Evolutionary conservation across 83 land plant species (phyloP), one percentile per base, ranked within the genome.

Genomic region (Isoetes engelmannii): DNA sequence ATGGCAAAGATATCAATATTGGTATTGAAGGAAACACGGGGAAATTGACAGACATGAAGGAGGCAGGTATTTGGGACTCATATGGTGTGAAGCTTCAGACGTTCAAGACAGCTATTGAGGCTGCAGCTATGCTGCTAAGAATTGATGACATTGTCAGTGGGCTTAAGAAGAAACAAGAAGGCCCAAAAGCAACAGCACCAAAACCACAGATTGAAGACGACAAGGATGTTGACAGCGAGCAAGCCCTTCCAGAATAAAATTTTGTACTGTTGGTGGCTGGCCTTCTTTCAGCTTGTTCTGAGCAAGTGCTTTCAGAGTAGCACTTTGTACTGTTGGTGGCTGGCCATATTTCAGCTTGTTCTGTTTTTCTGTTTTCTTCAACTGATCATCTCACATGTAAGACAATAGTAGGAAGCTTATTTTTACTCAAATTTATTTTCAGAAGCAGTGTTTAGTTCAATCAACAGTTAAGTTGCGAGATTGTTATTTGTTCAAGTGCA

Each of bases 21-120:
- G 98, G 98, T 21, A 93, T 92, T 58, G 96, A 92, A 76, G 98
- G 98, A 0, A 87, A 89, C 55, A 87, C 98, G 28, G 98, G 98
- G 19, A 82, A 37, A 28, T 79, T 92, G n/a, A 67, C 86, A 45
- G 98, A 92, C 77, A 92, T 92, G 98, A 90, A 90, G 72, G 98
- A 89, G 68, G 69, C 67, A 9, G 85, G 89, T 83, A 85, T 93
- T 45, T 90, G 96, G 98, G 98, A 93, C 78, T 80, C 92, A 0
- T 93, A 85, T 65, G 90, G 81, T 76, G 98, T 93, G 48, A 93
- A 93, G 79, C 88, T 80, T 6, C 98, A 93, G 57, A 89, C 96
- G 0, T 92, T 85, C 61, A 92, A 89, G 72, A 92, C 98, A 49
- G 92, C 98, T 41, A 89, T 92, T 42, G 98, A 92, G 71, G 98